Conservation (phyloP, 1,284 basidiomycete species). For the Salmacisia buchloeana region DNA sequence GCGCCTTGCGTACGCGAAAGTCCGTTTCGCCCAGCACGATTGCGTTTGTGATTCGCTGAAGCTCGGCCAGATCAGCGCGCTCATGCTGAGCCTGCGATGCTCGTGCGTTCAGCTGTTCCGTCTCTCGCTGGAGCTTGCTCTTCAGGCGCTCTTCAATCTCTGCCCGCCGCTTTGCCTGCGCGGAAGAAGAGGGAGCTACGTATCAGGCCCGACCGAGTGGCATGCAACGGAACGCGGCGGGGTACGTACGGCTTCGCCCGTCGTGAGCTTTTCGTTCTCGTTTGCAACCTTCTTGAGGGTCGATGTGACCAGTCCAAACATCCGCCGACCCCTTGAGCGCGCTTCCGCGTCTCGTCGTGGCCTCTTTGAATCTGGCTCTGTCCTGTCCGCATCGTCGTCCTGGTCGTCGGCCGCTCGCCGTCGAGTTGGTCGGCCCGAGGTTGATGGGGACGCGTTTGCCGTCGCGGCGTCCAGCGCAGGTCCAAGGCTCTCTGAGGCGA, state of each 20-base stretch:
- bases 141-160: conserved; percentile 4
- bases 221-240: background rate
- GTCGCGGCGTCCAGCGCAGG: no score
- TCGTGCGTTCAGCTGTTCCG: background rate
- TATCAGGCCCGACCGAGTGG: background rate
- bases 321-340: background rate
- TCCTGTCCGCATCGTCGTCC: no score
- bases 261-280: conserved; percentile 8
- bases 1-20: conserved; percentile 14
- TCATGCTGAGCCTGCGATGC: background rate
- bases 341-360: background rate
- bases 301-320: conserved; percentile 4
- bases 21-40: conserved; percentile 6
- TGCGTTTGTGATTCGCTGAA: background rate
- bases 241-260: background rate
- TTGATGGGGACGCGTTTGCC: no score
- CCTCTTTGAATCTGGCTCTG: background rate
- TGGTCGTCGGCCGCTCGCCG: no score
- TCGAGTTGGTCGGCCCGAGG: no score
- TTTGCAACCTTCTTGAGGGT: conserved; percentile 6
- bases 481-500: no score
- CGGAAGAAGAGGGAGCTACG: background rate
- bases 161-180: background rate
- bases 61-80: conserved; percentile 14
- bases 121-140: conserved; percentile 1